Conservation (phyloP, 805 yeast species). For the Yarrowia hollandica region DNA sequence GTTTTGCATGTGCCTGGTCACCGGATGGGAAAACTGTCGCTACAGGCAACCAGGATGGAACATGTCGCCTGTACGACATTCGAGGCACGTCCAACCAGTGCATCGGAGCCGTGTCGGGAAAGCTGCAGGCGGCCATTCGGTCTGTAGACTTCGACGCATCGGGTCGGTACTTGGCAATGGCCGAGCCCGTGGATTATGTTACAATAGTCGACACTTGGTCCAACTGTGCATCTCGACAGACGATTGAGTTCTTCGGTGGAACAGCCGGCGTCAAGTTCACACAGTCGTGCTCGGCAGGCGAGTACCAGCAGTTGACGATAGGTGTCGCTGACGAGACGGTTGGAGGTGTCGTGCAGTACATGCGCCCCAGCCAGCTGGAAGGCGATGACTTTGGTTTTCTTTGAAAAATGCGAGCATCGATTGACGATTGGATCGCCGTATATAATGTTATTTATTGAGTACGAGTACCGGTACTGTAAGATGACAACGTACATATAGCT, state of each 20-base stretch:
- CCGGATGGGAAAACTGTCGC: slow-evolving; percentile 43
- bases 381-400: slow-evolving; percentile 20
- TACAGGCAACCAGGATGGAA: slow-evolving; percentile 63
- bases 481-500: no score
- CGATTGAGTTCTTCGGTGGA: slow-evolving; percentile 57
- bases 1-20: slow-evolving; percentile 63
- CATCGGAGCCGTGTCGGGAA: slow-evolving; percentile 25
- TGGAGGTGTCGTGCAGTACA: slow-evolving; percentile 58
- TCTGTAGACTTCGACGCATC: slow-evolving; percentile 52
- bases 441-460: no score
- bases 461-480: no score
- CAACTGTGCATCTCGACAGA: slow-evolving; percentile 43
- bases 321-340: slow-evolving; percentile 57
- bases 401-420: neutral
- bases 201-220: slow-evolving; percentile 48
- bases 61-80: slow-evolving; percentile 55
- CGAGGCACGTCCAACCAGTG: slow-evolving; percentile 39
- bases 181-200: slow-evolving; percentile 60
- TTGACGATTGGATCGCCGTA: no score
- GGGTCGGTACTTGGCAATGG: slow-evolving; percentile 53
- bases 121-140: slow-evolving; percentile 52
- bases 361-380: neutral
- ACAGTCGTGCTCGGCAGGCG: slow-evolving; percentile 44
- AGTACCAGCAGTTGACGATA: slow-evolving; percentile 51
- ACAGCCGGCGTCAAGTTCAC: slow-evolving; percentile 56